A percentile compares a stretch with the other conserved stretches of the same genome.
Conservation (phyloP, 805 yeast genomes). For the Lipomyces yamanashiensis region DNA sequence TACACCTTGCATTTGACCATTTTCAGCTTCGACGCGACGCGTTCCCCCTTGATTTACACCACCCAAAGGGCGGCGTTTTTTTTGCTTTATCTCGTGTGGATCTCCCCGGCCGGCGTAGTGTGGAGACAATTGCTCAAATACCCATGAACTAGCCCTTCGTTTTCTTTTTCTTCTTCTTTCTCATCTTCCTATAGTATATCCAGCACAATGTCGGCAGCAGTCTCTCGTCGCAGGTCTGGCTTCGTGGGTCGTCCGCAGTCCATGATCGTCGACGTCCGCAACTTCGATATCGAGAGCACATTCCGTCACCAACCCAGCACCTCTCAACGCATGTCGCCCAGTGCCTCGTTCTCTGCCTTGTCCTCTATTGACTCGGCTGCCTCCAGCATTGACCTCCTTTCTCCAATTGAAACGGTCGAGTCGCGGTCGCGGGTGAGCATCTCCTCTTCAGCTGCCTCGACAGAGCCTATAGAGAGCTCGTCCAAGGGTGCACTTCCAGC, state of each 20-base stretch:
- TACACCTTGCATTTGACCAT: background rate
- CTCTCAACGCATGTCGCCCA: background rate
- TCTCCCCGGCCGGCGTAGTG: background rate
- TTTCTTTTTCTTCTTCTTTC: background rate
- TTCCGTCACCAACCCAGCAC: constrained; percentile 8
- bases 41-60: constrained; percentile 4
- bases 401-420: background rate
- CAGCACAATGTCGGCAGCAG: constrained; percentile 1
- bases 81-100: background rate
- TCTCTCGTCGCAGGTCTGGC: constrained; percentile 23
- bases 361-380: constrained; percentile 11
- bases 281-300: constrained; percentile 5
- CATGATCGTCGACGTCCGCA: constrained; percentile 18
- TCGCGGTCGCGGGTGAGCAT: constrained; percentile 2
- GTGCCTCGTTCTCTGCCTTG: constrained; percentile 5
- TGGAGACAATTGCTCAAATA: too few species aligned
- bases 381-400: background rate
- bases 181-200: background rate
- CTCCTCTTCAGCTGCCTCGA: constrained; percentile 1
- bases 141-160: background rate
- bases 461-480: background rate
- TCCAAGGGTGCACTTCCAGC: background rate
- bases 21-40: constrained; percentile 3
- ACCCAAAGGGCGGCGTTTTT: background rate
- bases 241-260: constrained; percentile 28